Evolutionary conservation across 805 yeast genomes (phyloP).

Genomic region (Zygotorulaspora florentina): DNA sequence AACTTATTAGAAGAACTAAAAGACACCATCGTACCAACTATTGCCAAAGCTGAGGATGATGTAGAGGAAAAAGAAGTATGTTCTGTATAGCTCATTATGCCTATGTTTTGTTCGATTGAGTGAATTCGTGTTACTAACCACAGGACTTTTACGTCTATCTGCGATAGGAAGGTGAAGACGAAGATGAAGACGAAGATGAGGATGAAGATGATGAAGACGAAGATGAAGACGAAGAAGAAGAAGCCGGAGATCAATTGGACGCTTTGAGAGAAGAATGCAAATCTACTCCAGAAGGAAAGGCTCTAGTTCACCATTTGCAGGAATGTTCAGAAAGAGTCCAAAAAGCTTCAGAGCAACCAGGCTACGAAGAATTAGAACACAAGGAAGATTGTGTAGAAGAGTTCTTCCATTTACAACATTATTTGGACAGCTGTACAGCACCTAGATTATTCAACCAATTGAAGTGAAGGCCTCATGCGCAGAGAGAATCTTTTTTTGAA

Average conservation of each 20-base stretch:
- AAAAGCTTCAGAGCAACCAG: constrained; percentile 78
- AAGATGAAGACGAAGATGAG: constrained; percentile 35
- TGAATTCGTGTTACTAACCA: not conserved
- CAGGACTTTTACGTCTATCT: constrained; percentile 20
- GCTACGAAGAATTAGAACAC: constrained; percentile 69
- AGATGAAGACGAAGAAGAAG: constrained; percentile 69
- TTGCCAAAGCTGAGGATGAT: constrained; percentile 71
- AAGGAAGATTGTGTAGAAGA: constrained; percentile 99
- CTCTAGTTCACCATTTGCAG: constrained; percentile 79
- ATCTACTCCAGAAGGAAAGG: constrained; percentile 61
- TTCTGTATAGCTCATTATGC: not conserved
- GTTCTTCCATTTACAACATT: constrained; percentile 94
- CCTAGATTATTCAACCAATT: constrained; percentile 84
- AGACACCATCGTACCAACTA: constrained; percentile 73
- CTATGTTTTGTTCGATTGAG: not conserved
- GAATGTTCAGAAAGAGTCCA: constrained; percentile 96
- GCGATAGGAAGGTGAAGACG: constrained; percentile 31
- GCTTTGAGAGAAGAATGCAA: constrained; percentile 64
- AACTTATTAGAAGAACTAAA: constrained; percentile 58
- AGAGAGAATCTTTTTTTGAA: not conserved
- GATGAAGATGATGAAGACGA: constrained; percentile 56
- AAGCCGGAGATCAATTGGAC: constrained; percentile 61
- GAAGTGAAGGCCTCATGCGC: constrained; percentile 45
- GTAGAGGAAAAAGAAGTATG: constrained; percentile 21
- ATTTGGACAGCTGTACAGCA: constrained; percentile 85